Evolutionary conservation across 78 protist species (phyloP), one percentile per base, ranked within the genome.

Genomic region (Planoprotostelium fungivorum): DNA sequence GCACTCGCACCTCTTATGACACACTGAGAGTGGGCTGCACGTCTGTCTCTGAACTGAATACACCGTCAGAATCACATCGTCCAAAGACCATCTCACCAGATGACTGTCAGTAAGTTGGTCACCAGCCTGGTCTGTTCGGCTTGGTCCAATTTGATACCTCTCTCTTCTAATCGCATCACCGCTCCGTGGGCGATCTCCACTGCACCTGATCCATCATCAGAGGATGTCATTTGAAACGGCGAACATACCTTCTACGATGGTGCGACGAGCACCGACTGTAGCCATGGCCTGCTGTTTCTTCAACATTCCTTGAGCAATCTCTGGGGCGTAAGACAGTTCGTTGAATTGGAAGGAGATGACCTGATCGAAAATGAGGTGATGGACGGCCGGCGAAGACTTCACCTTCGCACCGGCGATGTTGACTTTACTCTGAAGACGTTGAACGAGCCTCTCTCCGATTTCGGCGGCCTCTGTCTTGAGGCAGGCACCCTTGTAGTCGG

Each of bases 241-340:
- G n/a, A n/a, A n/a, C n/a, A n/a, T 16, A 35, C 36, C 37, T 37
- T 85, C 87, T 36, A 85, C 87, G 16, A 36, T 85, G 5, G 63
- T 85, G 29, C 37, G 5, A 25, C 87, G 5, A 16, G 87, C 87
- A 85, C n/a, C 87, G n/a, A 85, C 87, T 37, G 37, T 35, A 25
- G 87, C 87, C 16, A 16, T 85, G 36, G 87, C 87, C 16, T 85
- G 87, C 16, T 85, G 87, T 85, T 36, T 85, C 87, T 85, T 85
- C 37, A 85, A 85, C 87, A 85, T 85, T 37, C 87, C 87, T 16
- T 35, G 63, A 25, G 87, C 87, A 16, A 85, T 85, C 87, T 85
- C 87, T 37, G 87, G 87, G n/a, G 87, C 87, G 16, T 85, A 85
- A 16, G 63, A 37, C 5, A 85, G 87, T 16, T 85, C 87, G 16